Evolutionary conservation across 495 filamentous ascomycete genomes (phyloP), one percentile per base, ranked within the genome.

Genomic region (Aspergillus sparsus): DNA sequence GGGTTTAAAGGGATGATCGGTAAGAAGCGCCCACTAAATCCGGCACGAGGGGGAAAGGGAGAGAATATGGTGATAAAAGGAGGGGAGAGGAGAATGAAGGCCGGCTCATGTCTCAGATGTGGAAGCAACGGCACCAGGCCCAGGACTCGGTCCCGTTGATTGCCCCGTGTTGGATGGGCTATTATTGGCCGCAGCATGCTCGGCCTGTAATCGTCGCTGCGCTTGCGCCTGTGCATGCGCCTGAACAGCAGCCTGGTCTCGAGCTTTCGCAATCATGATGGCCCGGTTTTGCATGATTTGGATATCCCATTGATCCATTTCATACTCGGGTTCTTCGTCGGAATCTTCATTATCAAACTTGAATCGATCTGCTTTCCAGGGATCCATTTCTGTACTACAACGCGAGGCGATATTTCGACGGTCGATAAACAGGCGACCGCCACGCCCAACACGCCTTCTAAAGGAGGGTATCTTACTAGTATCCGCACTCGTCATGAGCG

Each of bases 391-490:
- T 45, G 76, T 70, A 59, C 74, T 80, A 71, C 79, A 82, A 49
- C 74, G 69, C 45, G 76, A 80, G n/a, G 74, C 71, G 50, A 80
- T 57, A 49, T 80, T 80, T 45, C 77, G 77, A 66, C 91, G 89
- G 72, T 96, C 91, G 44, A 96, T 90, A 79, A 89, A 86, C 58
- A 96, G 68, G 37, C 91, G 86, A 62, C 89, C 89, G 57, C 90
- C 82, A 61, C 91, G 87, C 36, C 91, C 91, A 61, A 89, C 82
- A 72, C 85, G 82, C 70, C 84, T 81, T 65, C 85, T 83, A 77
- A 85, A 92, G 16, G 80, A 85, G 52, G 84, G 84, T 55, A 83
- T 73, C 44, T 68, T 66, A 50, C 72, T 77, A 63, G 76, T 67
- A 56, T 74, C 82, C 41, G 82, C 74, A 45, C 80, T 77, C 61